Conservation (phyloP, 2,329 filamentous ascomycete species). For the Neonectria neomacrospora region DNA sequence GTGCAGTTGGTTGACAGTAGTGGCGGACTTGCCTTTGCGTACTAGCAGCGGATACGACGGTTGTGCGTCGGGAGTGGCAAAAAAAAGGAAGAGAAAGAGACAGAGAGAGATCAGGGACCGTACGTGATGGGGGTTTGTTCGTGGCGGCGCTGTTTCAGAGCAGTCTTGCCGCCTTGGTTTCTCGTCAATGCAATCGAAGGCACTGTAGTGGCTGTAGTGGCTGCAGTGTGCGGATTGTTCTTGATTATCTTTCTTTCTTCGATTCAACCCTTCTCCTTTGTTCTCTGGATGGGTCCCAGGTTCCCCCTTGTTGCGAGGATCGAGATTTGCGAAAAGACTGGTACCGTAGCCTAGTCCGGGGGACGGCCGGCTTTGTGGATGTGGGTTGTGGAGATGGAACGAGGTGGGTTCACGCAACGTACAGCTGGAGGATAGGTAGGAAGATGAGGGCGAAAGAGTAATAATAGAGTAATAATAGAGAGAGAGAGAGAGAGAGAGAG, state of each 20-base stretch:
- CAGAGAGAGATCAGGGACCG: neutral
- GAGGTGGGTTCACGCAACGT: neutral
- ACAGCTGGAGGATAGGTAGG: neutral
- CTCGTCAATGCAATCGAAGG: neutral
- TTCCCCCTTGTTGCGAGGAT: neutral
- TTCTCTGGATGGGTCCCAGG: neutral
- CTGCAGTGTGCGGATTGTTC: neutral
- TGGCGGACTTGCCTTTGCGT: constrained; percentile 9
- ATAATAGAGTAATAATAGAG: neutral
- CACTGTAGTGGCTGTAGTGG: neutral
- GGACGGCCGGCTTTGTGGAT: neutral
- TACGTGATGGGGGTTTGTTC: too few species aligned
- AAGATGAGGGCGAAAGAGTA: constrained; percentile 1
- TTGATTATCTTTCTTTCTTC: neutral
- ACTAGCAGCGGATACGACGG: constrained; percentile 10
- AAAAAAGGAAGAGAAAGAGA: neutral
- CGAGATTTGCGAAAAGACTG: neutral
- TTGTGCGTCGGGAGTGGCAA: constrained; percentile 5
- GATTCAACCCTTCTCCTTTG: neutral
- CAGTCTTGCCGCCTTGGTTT: neutral
- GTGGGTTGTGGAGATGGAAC: neutral
- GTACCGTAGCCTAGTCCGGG: neutral
- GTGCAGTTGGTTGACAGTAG: constrained; percentile 2
- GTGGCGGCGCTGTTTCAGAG: too few species aligned
- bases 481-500: neutral